Evolutionary conservation across 2,329 filamentous ascomycete species (phyloP), one percentile per base, ranked within the genome.

Genomic region (Fusarium graminum): DNA sequence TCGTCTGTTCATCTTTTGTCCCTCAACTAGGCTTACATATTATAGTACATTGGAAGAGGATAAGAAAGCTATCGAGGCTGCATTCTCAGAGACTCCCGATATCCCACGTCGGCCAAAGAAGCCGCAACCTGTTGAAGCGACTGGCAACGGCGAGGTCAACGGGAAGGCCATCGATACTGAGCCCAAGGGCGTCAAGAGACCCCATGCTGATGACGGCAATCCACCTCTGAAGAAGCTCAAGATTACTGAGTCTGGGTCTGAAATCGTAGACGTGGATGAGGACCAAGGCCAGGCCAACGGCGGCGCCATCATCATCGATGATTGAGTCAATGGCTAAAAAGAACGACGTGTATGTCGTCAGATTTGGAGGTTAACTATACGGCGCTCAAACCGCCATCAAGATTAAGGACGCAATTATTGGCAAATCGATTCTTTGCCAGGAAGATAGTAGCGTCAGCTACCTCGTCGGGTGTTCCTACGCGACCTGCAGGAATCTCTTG

Each of bases 381-480:
- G 49, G 91, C 91, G 76, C 91, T 93, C 68, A 96, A 77, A 2
- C 93, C 93, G 16, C 93, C 93, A 77, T 97, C 93, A 28, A 97
- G 82, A 76, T 94, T 95, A 50, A 97, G 82, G 49, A 94, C 84
- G 76, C 92, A 95, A 68, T 96, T 96, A 76, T 94, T 94, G 55
- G 92, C 91, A 78, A 94, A 97, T 64, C 86, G 81, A 76, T 95
- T 97, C 44, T 84, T 84, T 29, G 87, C 90, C 16, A 97, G 83
- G 76, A 96, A 97, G 28, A 90, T 74, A 44, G 90, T 92, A 53
- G 93, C 92, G 73, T 94, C 88, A n/a, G 93, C 92, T 30, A 96
- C 86, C 76, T 97, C 93, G 26, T 86, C 82, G 9, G 85, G 81
- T 32, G 80, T 79, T 16, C 92, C 93, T 65, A 94, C 87, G 29